Evolutionary conservation across 371 early-diverging fungal genomes (phyloP).

Genomic region (Smittium culicis): DNA sequence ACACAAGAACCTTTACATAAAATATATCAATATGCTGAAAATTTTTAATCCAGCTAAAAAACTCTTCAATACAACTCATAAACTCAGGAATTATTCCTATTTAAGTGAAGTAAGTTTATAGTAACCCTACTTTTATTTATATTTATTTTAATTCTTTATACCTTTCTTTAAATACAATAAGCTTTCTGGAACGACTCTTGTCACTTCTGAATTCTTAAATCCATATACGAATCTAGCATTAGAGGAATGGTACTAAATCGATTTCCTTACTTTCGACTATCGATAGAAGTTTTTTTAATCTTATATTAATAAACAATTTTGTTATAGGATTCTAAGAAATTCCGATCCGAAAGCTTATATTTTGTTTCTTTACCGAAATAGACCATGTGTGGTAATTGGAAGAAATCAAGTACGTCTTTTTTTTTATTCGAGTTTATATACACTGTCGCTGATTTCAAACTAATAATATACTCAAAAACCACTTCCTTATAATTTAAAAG

Average conservation of each 20-base stretch:
- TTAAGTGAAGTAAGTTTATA: no score
- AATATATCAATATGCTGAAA: no score
- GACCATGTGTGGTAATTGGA: constrained; percentile 79
- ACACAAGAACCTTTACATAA: no score
- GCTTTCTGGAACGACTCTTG: constrained; percentile 7
- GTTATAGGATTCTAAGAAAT: constrained; percentile 42
- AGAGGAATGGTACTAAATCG: constrained; percentile 60
- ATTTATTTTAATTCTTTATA: no score
- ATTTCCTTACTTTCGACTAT: background rate
- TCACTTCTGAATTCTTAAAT: constrained; percentile 48
- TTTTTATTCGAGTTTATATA: no score
- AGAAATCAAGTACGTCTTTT: constrained; percentile 59
- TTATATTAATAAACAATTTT: background rate
- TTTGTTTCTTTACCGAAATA: constrained; percentile 78
- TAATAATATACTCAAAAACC: no score
- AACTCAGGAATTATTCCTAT: no score
- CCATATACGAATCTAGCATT: constrained; percentile 80
- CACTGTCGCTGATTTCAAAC: background rate
- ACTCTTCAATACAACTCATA: no score
- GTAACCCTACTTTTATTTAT: no score
- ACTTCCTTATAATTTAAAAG: constrained; percentile 23
- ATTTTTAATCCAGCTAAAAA: no score
- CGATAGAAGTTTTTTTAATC: background rate
- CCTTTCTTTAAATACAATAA: no score
- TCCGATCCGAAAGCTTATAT: constrained; percentile 49